Percentiles rank a stretch among this genome's conserved stretches.
phyloP scores from a whole-genome alignment of 345 rosid species.

The Zanthoxylum bungeanum region DNA sequence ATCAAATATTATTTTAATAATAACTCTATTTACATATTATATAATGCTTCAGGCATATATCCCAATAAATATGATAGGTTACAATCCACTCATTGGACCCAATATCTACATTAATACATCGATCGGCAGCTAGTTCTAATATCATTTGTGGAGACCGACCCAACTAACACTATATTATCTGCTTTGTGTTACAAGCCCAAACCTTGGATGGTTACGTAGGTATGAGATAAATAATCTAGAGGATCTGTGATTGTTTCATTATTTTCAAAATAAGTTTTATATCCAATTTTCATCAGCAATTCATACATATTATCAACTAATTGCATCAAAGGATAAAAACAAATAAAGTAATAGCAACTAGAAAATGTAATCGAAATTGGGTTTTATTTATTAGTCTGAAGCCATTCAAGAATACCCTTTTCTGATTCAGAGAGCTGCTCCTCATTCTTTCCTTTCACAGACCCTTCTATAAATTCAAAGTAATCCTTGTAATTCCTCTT shows the following conservation, averaged over 20 bases:
- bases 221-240: no score
- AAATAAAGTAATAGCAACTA: neutral
- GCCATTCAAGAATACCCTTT: slow-evolving; percentile 87
- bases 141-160: no score
- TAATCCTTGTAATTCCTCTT: slow-evolving; percentile 88
- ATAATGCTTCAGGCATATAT: no score
- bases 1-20: no score
- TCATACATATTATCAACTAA: neutral
- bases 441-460: slow-evolving; percentile 53
- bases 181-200: no score
- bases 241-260: neutral
- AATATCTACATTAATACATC: no score
- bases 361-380: neutral
- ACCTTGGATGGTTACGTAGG: no score
- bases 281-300: neutral
- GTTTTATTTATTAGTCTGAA: slow-evolving; percentile 50
- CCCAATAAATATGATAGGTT: no score
- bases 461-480: slow-evolving; percentile 77
- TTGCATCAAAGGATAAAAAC: neutral
- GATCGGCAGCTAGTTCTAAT: no score
- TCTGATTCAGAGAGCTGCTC: slow-evolving; percentile 65
- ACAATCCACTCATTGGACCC: no score
- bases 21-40: no score
- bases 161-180: no score
- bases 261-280: neutral